These are phyloP conservation scores for Albizia julibrissin DNA, from an alignment of 306 rosid genomes.

Conservation along the genomic window DNA sequence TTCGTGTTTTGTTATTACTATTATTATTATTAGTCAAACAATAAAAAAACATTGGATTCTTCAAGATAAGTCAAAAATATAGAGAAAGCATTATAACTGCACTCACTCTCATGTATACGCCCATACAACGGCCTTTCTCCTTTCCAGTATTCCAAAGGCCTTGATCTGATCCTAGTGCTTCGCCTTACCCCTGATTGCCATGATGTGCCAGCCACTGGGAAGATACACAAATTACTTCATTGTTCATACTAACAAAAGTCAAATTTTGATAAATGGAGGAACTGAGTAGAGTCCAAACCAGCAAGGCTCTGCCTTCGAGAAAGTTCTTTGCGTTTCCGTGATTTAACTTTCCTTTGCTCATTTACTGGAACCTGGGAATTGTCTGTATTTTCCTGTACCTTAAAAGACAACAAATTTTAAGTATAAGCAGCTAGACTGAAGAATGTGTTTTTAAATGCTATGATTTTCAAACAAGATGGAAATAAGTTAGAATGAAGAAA, in stretches of 20 bases:
- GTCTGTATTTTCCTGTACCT: not conserved
- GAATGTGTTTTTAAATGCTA: not conserved
- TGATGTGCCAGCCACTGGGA: conserved; percentile 53
- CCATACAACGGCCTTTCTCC: conserved; percentile 67
- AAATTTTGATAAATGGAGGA: conserved; percentile 1
- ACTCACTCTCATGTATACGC: conserved; percentile 63
- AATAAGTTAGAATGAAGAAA: too few species aligned
- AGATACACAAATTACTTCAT: conserved; percentile 4
- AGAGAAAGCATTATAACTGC: not conserved
- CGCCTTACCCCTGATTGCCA: conserved; percentile 64
- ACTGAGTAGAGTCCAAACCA: conserved; percentile 40
- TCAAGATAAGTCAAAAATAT: not conserved
- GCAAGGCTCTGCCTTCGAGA: conserved; percentile 63
- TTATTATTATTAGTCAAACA: not conserved
- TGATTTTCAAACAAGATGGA: too few species aligned
- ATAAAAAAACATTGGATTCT: not conserved
- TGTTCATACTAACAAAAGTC: not conserved
- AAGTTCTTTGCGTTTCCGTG: conserved; percentile 16
- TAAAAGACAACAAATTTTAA: not conserved
- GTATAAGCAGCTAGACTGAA: not conserved
- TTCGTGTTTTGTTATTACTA: not conserved
- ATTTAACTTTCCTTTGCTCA: conserved; percentile 34
- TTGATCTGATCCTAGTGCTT: conserved; percentile 62
- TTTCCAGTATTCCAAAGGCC: conserved; percentile 72
- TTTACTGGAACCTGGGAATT: conserved; percentile 15